Percentiles rank a stretch among this genome's conserved stretches.
Evolutionary conservation across 2,329 filamentous ascomycete species (phyloP).

Genomic region (Berkeleyomyces rouxiae): DNA sequence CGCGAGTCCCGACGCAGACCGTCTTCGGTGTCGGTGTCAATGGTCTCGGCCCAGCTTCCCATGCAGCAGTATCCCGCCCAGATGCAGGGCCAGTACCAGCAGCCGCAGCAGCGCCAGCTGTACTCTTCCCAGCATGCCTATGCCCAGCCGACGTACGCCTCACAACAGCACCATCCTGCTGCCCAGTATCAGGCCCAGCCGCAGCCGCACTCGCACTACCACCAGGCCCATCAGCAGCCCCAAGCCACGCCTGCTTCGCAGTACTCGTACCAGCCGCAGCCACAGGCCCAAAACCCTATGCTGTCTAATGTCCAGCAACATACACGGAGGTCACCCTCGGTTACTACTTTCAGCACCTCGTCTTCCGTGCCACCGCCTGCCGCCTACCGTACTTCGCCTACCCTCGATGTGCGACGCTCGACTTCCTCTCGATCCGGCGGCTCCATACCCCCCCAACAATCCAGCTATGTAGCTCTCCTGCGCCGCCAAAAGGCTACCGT

Average conservation of each 20-base stretch:
- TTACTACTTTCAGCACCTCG: slow-evolving; percentile 53
- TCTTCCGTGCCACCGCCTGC: slow-evolving; percentile 48
- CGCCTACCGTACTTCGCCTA: slow-evolving; percentile 39
- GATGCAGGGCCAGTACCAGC: slow-evolving; percentile 10
- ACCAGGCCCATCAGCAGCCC: slow-evolving; percentile 2
- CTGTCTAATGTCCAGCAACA: slow-evolving; percentile 21
- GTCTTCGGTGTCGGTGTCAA: slow-evolving; percentile 5
- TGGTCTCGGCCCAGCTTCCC: slow-evolving; percentile 10
- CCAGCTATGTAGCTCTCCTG: slow-evolving; percentile 89
- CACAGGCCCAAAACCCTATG: slow-evolving; percentile 18
- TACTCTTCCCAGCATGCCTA: slow-evolving; percentile 4
- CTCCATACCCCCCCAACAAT: slow-evolving; percentile 24
- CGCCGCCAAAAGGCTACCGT: slow-evolving; percentile 95
- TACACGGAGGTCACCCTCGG: slow-evolving; percentile 42
- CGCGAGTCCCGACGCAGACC: slow-evolving; percentile 4
- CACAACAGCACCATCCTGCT: slow-evolving; percentile 8
- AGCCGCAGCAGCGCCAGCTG: slow-evolving; percentile 10
- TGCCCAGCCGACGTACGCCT: slow-evolving; percentile 6
- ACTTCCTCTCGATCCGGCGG: slow-evolving; percentile 61
- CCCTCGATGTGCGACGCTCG: slow-evolving; percentile 51
- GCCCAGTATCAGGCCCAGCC: slow-evolving; percentile 6
- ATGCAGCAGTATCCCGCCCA: slow-evolving; percentile 5
- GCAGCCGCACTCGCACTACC: slow-evolving; percentile 6
- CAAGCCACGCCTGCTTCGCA: neutral
- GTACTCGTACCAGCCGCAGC: slow-evolving; percentile 17